Base-by-base conservation (phyloP, 495 filamentous ascomycete genomes). In the Tetracladium marchalianum region DNA sequence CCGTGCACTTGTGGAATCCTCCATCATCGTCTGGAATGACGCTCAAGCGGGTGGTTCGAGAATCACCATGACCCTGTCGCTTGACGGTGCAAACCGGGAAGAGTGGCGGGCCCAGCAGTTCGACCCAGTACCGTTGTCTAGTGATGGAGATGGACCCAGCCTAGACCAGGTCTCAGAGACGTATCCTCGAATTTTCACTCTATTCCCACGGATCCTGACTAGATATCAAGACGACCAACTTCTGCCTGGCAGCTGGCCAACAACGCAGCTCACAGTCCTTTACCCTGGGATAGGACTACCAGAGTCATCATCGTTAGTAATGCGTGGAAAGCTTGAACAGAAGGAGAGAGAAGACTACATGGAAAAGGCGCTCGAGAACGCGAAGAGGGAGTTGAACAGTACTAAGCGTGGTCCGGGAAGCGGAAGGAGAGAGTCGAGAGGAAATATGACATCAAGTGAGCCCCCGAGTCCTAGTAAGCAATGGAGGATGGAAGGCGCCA, bases 101-200 rank as follows among this genome's bases (percentile, higher is more conserved):
- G 44, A 53, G 16, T 53, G 50, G 50, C 50, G 45, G 10, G 47
- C 50, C 35, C 15, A 12, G 31, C 19, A 32, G 31, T 53, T 53
- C 39, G 50, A 52, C 34, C 43, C 43, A 27, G 22, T 27, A 27
- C 22, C 7, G 22, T 27, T 7, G 22, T 27, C 22, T 7, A 27
- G 22, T 12, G 35, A 11, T 31, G 22, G 22, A 27, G 22, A 27
- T 27, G 22, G 22, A 27, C 22, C 35, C 32, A 17, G 16, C 15
- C 19, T 32, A 12, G 43, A 47, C 6, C 11, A 38, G 11, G 39
- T 33, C 19, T 38, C 38, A 43, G 13, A 37, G 13, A 46, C 49
- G 18, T n/a, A 47, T 15, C 41, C 50, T 35, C 44, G 45, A 15
- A 45, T 53, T 40, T 53, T 48, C 41, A 49, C 43, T 16, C 45